A percentile compares a stretch with the other conserved stretches of the same genome.
phyloP scores from a whole-genome alignment of 2,329 filamentous ascomycete species.

The Cladosporium austrohemisphaericum region DNA sequence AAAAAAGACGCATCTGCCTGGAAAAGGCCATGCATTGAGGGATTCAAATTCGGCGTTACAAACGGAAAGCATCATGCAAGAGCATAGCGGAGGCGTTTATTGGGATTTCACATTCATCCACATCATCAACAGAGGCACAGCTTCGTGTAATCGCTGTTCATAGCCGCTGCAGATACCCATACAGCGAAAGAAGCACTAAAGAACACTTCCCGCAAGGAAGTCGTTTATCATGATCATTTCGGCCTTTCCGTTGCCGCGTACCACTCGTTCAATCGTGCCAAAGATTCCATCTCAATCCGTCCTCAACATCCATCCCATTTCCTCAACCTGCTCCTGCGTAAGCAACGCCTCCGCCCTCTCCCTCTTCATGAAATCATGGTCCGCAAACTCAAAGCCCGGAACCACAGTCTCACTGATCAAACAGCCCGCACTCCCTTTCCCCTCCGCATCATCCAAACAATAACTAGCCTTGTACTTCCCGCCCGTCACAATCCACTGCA shows the following conservation, averaged over 20 bases:
- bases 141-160: slow-evolving; percentile 7
- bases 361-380: slow-evolving; percentile 62
- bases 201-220: no score
- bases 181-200: no score
- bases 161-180: no score
- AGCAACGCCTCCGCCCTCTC: slow-evolving; percentile 53
- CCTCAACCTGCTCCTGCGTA: slow-evolving; percentile 46
- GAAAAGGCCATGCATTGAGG: neutral
- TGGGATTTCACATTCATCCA: neutral
- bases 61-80: no score
- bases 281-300: slow-evolving; percentile 19
- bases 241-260: neutral
- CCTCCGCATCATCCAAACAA: slow-evolving; percentile 48
- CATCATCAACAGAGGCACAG: no score
- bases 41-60: no score
- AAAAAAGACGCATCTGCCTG: neutral
- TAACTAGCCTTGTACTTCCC: slow-evolving; percentile 65
- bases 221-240: neutral
- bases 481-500: slow-evolving; percentile 68
- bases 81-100: no score
- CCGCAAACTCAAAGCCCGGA: slow-evolving; percentile 63
- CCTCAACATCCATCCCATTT: slow-evolving; percentile 46
- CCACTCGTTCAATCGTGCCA: no score
- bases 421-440: slow-evolving; percentile 46
- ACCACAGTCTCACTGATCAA: slow-evolving; percentile 67